Percentiles rank a stretch among this genome's conserved stretches.
phyloP scores from a whole-genome alignment of 2,329 filamentous ascomycete species.

The Fusarium mundagurra region DNA sequence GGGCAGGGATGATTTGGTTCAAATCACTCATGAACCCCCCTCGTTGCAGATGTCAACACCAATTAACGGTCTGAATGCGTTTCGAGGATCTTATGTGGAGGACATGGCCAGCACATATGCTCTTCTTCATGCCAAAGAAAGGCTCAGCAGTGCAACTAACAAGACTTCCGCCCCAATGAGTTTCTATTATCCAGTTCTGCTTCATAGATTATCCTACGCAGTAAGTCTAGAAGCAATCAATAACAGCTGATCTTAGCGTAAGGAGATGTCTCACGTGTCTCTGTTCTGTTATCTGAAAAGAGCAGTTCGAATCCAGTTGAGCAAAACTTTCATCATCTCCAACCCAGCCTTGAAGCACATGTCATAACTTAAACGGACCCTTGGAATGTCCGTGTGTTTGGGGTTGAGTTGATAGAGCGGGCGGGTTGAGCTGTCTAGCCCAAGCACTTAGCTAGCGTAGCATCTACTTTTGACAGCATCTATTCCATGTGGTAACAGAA shows the following conservation, averaged over 20 bases:
- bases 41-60: background rate
- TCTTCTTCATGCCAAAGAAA: slow-evolving; percentile 2
- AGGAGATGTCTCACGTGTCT: slow-evolving; percentile 8
- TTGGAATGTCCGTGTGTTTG: slow-evolving; percentile 20
- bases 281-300: background rate
- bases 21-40: slow-evolving; percentile 4
- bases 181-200: slow-evolving; percentile 17
- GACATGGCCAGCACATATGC: slow-evolving; percentile 16
- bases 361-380: background rate
- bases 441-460: background rate
- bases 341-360: background rate
- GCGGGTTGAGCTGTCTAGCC: background rate
- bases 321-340: background rate
- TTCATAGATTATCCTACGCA: slow-evolving; percentile 4
- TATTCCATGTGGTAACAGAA: background rate
- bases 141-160: slow-evolving; percentile 22
- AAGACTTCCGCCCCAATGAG: background rate
- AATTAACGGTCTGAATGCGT: slow-evolving; percentile 1
- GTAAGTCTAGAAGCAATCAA: slow-evolving; percentile 24
- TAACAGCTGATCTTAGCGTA: slow-evolving; percentile 34
- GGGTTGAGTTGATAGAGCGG: slow-evolving; percentile 19
- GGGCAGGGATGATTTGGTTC: slow-evolving; percentile 11
- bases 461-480: slow-evolving; percentile 9
- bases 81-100: slow-evolving; percentile 12
- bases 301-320: background rate